These are phyloP conservation scores for Leccinum rimulosum DNA, from an alignment of 768 basidiomycete species.

Conservation along the genomic window DNA sequence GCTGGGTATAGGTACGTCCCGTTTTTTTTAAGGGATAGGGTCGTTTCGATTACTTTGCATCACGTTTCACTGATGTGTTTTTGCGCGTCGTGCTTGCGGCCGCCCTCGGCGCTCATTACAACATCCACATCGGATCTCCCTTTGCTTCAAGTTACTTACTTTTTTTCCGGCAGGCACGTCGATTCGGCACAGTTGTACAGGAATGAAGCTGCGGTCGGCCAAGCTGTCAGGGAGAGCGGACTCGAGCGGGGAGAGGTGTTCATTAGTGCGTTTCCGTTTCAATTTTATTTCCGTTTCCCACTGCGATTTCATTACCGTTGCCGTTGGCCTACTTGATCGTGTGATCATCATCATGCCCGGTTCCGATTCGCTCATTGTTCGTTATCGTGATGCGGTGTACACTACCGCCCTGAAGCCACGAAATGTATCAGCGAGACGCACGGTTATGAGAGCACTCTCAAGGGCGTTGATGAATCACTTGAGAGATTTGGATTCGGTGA, in stretches of 20 bases:
- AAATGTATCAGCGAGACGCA: constrained; percentile 59
- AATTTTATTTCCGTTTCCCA: not conserved
- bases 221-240: constrained; percentile 55
- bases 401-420: constrained; percentile 40
- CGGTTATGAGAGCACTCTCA: constrained; percentile 59
- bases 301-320: not conserved
- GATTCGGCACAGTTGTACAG: constrained; percentile 71
- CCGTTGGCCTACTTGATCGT: no score
- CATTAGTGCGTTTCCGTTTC: constrained; percentile 49
- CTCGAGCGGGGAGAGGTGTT: constrained; percentile 59
- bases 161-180: constrained; percentile 52
- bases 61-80: not conserved
- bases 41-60: not conserved
- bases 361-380: no score
- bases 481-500: constrained; percentile 54
- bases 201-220: constrained; percentile 62
- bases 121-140: not conserved
- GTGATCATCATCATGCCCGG: no score
- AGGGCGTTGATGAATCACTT: constrained; percentile 61
- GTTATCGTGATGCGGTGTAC: not conserved
- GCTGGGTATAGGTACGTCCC: constrained; percentile 57
- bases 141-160: not conserved
- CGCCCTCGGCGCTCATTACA: not conserved
- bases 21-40: not conserved
- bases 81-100: constrained; percentile 26